Evolutionary conservation across 192 early-diverging fungal species (phyloP), one percentile per base, ranked within the genome.

Genomic region (Backusella parvicylindrica): DNA sequence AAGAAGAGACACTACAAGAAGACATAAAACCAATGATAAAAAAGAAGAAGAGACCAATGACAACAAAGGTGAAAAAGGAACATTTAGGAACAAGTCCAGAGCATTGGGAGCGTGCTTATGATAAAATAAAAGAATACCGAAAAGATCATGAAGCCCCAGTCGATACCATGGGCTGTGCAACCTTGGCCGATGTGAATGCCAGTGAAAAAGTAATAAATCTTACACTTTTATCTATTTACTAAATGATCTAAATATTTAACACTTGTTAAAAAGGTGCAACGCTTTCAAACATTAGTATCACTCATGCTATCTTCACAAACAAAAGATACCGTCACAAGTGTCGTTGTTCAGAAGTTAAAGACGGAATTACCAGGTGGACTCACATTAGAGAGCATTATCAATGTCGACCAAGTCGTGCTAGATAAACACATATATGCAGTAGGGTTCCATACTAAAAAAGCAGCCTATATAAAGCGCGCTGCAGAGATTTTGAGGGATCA

Each of bases 241-340:
- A n/a, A n/a, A n/a, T n/a, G n/a, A n/a, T n/a, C n/a, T n/a, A n/a
- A n/a, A n/a, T n/a, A n/a, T n/a, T n/a, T n/a, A n/a, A n/a, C n/a
- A 13, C 18, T 15, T 32, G 3, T 13, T 28, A 64, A 33, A 26
- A 43, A 69, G 37, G 38, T 43, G 1, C 88, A 82, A 50, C 89
- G 95, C 23, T 97, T 92, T 84, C 93, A 97, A 77, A 92, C 93
- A 11, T 82, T 99, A 1, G 84, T 95, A 16, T 85, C 96, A 1
- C 83, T 99, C 40, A 93, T 94, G 84, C 88, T 99, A 18, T 97
- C 96, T 11, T 94, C 96, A 23, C 95, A 97, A 83, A 98, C 97
- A 11, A 96, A 95, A 71, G 97, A 99, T 75, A 88, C 91, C 16
- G 87, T 93, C 28, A 97, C 95, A 0, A 93, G 94, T 1, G 90